Evolutionary conservation across 768 basidiomycete species (phyloP).

Genomic region (Pilatotrama ljubarskyi): DNA sequence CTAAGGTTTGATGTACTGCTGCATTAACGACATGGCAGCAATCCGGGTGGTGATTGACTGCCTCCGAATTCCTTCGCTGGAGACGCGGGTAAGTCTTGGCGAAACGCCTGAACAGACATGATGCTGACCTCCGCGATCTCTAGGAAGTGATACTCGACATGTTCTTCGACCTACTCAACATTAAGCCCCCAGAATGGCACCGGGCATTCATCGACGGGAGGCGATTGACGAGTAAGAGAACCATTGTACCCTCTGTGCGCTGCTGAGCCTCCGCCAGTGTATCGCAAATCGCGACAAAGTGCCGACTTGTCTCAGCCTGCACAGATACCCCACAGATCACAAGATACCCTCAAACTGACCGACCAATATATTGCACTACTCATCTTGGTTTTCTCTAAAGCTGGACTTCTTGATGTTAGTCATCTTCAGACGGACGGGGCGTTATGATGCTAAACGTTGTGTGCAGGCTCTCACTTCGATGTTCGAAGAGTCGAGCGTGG

Average conservation of each 20-base stretch:
- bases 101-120: not conserved
- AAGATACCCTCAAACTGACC: slow-evolving; percentile 74
- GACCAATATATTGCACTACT: slow-evolving; percentile 92
- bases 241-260: not conserved
- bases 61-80: slow-evolving; percentile 83
- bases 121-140: slow-evolving; percentile 5
- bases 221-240: slow-evolving; percentile 73
- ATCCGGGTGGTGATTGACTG: slow-evolving; percentile 84
- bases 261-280: slow-evolving; percentile 48
- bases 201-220: slow-evolving; percentile 89
- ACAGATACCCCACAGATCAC: slow-evolving; percentile 36
- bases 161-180: slow-evolving; percentile 91
- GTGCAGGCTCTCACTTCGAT: slow-evolving; percentile 78
- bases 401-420: slow-evolving; percentile 84
- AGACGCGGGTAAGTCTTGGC: slow-evolving; percentile 64
- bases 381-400: slow-evolving; percentile 79
- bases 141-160: slow-evolving; percentile 93
- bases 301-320: slow-evolving; percentile 18
- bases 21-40: slow-evolving; percentile 84
- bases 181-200: slow-evolving; percentile 92
- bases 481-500: slow-evolving; percentile 77
- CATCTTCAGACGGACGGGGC: not conserved
- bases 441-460: not conserved
- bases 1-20: slow-evolving; percentile 89
- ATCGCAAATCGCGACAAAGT: slow-evolving; percentile 46